Evolutionary conservation across 768 basidiomycete species (phyloP).

Genomic region (Amanita fuliginea): DNA sequence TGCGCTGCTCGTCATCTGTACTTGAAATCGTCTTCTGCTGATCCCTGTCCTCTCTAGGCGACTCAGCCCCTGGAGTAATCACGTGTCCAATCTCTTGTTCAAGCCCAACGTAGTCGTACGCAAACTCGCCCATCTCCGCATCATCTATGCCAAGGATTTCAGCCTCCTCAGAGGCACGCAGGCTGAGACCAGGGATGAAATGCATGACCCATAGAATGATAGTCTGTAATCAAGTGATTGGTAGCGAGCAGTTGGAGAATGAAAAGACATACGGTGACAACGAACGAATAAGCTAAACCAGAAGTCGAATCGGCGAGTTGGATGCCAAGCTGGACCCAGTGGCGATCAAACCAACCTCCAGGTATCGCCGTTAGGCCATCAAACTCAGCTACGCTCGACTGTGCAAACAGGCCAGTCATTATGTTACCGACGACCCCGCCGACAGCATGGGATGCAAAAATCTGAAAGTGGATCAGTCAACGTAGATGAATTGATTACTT

Average conservation of each 20-base stretch:
- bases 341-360: slow-evolving; percentile 85
- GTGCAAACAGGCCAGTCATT: slow-evolving; percentile 83
- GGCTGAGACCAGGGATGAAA: slow-evolving; percentile 66
- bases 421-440: slow-evolving; percentile 78
- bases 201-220: slow-evolving; percentile 86
- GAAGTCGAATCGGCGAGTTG: slow-evolving; percentile 70
- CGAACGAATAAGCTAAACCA: slow-evolving; percentile 61
- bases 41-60: background rate
- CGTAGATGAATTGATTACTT: background rate
- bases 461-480: slow-evolving; percentile 30
- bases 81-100: slow-evolving; percentile 44
- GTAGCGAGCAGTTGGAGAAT: background rate
- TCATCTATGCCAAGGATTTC: slow-evolving; percentile 86
- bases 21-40: slow-evolving; percentile 1
- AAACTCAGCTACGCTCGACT: slow-evolving; percentile 64
- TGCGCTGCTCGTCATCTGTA: background rate
- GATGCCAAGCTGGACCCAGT: slow-evolving; percentile 75
- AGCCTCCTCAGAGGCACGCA: slow-evolving; percentile 53
- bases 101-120: slow-evolving; percentile 78
- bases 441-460: slow-evolving; percentile 78
- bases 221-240: slow-evolving; percentile 30
- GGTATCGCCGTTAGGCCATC: slow-evolving; percentile 58
- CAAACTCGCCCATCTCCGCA: slow-evolving; percentile 82
- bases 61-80: background rate
- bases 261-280: slow-evolving; percentile 49